These are phyloP conservation scores for Pythium dissotocum DNA, from an alignment of 352 stramenopile species.

Conservation along the genomic window DNA sequence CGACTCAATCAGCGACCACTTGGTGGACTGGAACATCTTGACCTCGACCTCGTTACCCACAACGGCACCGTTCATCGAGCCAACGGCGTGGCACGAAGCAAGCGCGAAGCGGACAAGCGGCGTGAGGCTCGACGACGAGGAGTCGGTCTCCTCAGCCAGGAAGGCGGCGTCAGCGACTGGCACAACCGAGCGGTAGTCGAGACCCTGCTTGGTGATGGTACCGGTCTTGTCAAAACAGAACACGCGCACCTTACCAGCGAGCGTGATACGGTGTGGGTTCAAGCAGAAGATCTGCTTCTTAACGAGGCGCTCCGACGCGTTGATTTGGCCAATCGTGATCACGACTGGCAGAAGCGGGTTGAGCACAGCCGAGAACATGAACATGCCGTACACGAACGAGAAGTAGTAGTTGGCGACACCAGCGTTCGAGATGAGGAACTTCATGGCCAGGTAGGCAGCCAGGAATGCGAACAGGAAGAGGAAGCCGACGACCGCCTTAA, in stretches of 20 bases:
- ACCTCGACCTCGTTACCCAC: conserved; percentile 90
- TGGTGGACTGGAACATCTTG: conserved; percentile 82
- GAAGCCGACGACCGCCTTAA: conserved; percentile 51
- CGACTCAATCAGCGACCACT: conserved; percentile 62
- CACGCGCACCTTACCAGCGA: conserved; percentile 62
- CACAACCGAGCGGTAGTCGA: conserved; percentile 49
- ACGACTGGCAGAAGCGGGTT: conserved; percentile 63
- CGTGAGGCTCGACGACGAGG: conserved; percentile 15
- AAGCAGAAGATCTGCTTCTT: conserved; percentile 52
- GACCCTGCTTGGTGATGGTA: conserved; percentile 67
- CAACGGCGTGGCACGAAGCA: conserved; percentile 84
- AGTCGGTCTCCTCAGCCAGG: conserved; percentile 21
- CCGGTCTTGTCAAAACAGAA: conserved; percentile 82
- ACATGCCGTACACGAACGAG: conserved; percentile 39
- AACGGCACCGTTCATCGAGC: conserved; percentile 59
- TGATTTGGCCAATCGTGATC: conserved; percentile 58
- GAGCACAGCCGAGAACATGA: conserved; percentile 40
- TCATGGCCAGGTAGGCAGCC: conserved; percentile 34
- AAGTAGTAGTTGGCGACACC: conserved; percentile 35
- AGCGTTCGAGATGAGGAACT: conserved; percentile 35
- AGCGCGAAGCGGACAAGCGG: conserved; percentile 51
- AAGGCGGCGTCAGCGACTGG: conserved; percentile 19
- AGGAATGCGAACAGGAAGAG: conserved; percentile 51
- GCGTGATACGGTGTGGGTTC: conserved; percentile 52
- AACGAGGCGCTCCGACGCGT: conserved; percentile 46